phyloP scores from a whole-genome alignment of 129 eudicot genomes.

The Lactuca saligna region DNA sequence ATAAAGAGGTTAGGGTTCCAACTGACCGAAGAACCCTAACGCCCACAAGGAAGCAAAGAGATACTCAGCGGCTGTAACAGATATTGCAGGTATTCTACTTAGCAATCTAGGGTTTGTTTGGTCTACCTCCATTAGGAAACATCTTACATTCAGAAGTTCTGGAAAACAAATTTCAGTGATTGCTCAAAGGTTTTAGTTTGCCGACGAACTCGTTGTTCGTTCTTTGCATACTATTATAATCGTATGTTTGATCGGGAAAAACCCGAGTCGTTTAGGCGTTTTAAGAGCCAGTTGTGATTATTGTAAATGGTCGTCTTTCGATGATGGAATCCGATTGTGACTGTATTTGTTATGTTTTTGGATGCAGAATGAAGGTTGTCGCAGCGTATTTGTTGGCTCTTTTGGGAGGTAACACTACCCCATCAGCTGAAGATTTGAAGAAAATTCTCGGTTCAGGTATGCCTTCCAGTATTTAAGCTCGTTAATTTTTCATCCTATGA shows the following conservation, averaged over 20 bases:
- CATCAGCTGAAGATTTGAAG: conserved; percentile 39
- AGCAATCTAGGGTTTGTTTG: neutral
- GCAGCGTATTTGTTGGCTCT: conserved; percentile 45
- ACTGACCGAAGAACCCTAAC: conserved; percentile 15
- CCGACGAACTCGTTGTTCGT: neutral
- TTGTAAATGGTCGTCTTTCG: neutral
- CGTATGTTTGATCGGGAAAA: neutral
- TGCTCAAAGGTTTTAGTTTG: too few relatives aligned
- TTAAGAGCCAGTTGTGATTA: neutral
- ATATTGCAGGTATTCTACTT: conserved; percentile 23
- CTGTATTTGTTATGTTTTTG: neutral
- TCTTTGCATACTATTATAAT: neutral
- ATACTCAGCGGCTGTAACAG: conserved; percentile 25
- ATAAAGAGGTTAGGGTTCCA: conserved; percentile 20
- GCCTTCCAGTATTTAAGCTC: neutral
- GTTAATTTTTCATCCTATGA: too few relatives aligned
- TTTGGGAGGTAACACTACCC: conserved; percentile 43
- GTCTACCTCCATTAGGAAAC: neutral
- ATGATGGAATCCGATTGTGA: neutral
- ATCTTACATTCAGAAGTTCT: neutral
- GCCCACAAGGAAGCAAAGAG: neutral
- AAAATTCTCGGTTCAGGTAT: conserved; percentile 46
- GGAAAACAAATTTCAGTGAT: neutral
- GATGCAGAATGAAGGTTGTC: conserved; percentile 39
- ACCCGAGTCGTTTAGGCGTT: neutral